Evolutionary conservation across 1,139 yeast genomes (phyloP), one percentile per base, ranked within the genome.

Genomic region (Scheffersomyces illinoinensis): DNA sequence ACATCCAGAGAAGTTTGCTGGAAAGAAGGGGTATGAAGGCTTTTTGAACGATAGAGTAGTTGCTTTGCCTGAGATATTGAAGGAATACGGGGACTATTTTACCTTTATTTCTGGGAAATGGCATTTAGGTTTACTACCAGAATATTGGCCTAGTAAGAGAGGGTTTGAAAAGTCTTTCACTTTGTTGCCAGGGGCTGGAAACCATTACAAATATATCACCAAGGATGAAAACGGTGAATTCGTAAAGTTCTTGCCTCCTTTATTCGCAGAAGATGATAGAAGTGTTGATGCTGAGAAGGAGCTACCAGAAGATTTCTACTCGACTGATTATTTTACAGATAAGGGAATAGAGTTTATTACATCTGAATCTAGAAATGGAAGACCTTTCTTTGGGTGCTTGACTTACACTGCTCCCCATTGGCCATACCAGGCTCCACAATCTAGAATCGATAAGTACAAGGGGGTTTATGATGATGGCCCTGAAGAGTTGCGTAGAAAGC

Each of bases 331-430:
- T 59, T 85, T 76, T 68, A 82, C 87, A 5, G 76, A 76, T 56
- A 81, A 76, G 62, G 77, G 78, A 17, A 64, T 83, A 53, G 78
- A 78, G 53, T 77, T 71, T 54, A 66, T 80, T 57, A 62, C 71
- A 7, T 64, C 64, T 43, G 71, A 72, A 17, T 61, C 59, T 0
- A 67, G 82, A 54, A 61, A 66, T 2, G 79, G 70, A n/a, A 69
- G 79, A 61, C 88, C 88, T 8, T 85, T 83, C 61, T 82, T 84
- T 62, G 86, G 85, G 1, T 70, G 76, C 53, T 69, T 85, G 58
- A 84, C 88, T 1, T 84, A 82, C 62, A 84, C 87, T 4, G 88
- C 88, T 1, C 88, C 88, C 2, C 88, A 85, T 66, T 85, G 88
- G 88, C 88, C 88, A 7, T 76, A 78, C 60, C 88, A 85, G 69